Base-by-base conservation (phyloP, 2,329 filamentous ascomycete species). In the Verticillium dahliae region DNA sequence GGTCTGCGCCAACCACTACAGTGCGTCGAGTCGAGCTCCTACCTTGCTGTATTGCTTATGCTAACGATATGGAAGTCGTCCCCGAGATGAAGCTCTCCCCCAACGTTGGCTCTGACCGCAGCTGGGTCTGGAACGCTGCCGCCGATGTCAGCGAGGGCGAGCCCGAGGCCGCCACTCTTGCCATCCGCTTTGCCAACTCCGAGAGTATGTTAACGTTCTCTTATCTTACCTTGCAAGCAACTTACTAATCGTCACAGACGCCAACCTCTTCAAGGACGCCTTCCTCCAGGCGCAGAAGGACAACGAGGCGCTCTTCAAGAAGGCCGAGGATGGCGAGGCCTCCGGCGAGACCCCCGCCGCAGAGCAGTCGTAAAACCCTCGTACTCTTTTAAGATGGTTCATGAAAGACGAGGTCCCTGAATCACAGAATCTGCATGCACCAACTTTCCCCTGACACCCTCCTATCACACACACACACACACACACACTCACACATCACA, bases 1-100 rank as follows among this genome's bases (percentile, higher is more conserved):
- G 86, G 95, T 99, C 80, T 99, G 95, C 89, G 95, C 95, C 75
- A 99, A 99, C 85, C 95, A 99, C 85, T 99, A 99, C 81, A 89
- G 93, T 97, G 88, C 72, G 90, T 81, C 34, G 15, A 31, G 27
- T 10, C 3, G 11, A 10, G 9, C 18, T 10, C 18, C 45, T n/a
- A 15, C 4, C 39, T n/a, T 7, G 45, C 13, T 3, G 18, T 18
- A 37, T 38, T 0, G 52, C 34, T 39, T 6, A 58, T 45, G 37
- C 61, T 63, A 35, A 62, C 63, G 41, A 10, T 15, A 59, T 65
- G 74, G 63, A 56, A 96, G 93, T 99, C 73, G 92, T 96, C 65
- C 94, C 94, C 66, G 94, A 97, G 79, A 98, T 99, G 94, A 97
- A 97, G 84, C 89, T 99, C 67, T 94, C 91, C 65, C 92, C 95